Conservation (phyloP, 2,329 filamentous ascomycete species). For the Seiridium cupressi region DNA sequence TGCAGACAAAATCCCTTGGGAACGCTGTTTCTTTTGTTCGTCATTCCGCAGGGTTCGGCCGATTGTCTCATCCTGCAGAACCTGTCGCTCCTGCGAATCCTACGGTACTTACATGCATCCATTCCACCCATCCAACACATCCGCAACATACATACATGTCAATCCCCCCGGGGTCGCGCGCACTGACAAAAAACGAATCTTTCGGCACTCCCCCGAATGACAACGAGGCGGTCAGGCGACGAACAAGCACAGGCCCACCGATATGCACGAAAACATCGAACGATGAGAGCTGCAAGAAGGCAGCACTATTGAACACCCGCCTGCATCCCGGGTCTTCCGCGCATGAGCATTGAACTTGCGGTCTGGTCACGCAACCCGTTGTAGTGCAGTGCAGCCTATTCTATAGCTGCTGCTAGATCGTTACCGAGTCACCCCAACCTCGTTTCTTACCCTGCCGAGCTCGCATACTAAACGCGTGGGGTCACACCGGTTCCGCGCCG, state of each 20-base stretch:
- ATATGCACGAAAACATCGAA: neutral
- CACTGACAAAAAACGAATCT: neutral
- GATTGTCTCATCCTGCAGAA: neutral
- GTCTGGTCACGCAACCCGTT: constrained; percentile 4
- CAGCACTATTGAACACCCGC: constrained; percentile 2
- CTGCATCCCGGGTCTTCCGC: neutral
- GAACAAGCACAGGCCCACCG: neutral
- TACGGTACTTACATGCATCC: neutral
- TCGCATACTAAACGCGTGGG: neutral
- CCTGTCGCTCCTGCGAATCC: neutral
- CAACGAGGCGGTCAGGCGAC: neutral
- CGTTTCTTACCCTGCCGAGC: neutral
- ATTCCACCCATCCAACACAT: too few species aligned
- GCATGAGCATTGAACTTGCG: neutral
- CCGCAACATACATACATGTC: neutral
- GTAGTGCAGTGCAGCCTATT: neutral
- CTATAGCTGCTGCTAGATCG: neutral
- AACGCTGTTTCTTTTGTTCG: neutral
- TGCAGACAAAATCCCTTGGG: neutral
- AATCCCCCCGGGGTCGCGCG: neutral
- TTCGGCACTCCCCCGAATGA: neutral
- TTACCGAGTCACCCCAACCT: neutral
- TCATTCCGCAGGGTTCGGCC: neutral
- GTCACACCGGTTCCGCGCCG: neutral
- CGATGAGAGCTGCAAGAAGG: neutral